A percentile compares a stretch with the other conserved stretches of the same genome.
phyloP scores from a whole-genome alignment of 2,329 filamentous ascomycete genomes.

The Trichoderma atrobrunneum region DNA sequence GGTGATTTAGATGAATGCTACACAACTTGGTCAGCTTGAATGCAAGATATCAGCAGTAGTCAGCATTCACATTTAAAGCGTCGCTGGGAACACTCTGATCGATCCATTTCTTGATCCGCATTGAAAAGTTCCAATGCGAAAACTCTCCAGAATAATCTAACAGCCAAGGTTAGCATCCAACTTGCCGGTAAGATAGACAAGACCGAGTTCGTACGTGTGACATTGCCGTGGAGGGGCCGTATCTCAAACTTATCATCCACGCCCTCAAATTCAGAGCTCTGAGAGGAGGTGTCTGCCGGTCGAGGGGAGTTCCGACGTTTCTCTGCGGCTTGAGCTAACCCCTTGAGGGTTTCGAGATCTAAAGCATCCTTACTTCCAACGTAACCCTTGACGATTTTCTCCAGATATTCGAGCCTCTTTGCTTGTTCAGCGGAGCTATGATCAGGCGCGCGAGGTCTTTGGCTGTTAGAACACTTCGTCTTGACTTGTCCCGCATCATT shows the following conservation, averaged over 20 bases:
- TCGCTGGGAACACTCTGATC: slow-evolving; percentile 37
- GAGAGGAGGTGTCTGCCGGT: slow-evolving; percentile 15
- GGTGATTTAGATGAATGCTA: slow-evolving; percentile 29
- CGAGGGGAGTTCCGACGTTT: not conserved
- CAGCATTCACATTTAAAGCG: slow-evolving; percentile 28
- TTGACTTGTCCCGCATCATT: not conserved
- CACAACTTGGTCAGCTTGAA: not conserved
- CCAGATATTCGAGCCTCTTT: slow-evolving; percentile 19
- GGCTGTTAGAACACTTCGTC: not conserved
- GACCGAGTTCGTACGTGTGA: slow-evolving; percentile 8
- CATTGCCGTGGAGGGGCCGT: not conserved
- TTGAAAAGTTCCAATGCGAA: slow-evolving; percentile 53
- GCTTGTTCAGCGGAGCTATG: slow-evolving; percentile 9
- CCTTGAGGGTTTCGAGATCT: slow-evolving; percentile 20
- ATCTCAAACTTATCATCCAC: slow-evolving; percentile 21
- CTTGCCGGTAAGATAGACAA: not conserved
- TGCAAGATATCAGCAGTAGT: slow-evolving; percentile 1
- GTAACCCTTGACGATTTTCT: slow-evolving; percentile 18
- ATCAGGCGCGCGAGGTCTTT: not conserved
- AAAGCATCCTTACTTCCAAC: slow-evolving; percentile 12
- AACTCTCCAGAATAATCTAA: slow-evolving; percentile 52
- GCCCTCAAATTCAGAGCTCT: slow-evolving; percentile 24
- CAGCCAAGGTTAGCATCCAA: slow-evolving; percentile 7
- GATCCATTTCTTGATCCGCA: slow-evolving; percentile 50
- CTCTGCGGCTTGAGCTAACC: slow-evolving; percentile 8